A percentile compares a stretch with the other conserved stretches of the same genome.
phyloP scores from a whole-genome alignment of 140 eudicot species.

The Oenanthe javanica region DNA sequence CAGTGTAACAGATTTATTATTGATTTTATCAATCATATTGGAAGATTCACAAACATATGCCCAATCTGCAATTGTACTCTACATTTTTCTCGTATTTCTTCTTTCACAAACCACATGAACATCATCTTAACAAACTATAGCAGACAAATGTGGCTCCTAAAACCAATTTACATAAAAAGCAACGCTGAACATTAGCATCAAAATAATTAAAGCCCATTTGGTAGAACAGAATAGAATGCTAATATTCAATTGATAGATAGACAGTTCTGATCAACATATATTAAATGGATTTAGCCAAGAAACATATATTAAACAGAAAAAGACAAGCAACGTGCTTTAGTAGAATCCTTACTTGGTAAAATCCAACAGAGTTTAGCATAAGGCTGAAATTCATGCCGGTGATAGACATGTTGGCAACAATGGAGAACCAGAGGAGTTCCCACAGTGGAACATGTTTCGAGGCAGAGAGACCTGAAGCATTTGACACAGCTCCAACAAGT shows the following conservation, averaged over 20 bases:
- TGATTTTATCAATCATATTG: not conserved
- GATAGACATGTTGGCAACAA: slow-evolving; percentile 52
- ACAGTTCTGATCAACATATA: not conserved
- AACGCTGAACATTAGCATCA: not conserved
- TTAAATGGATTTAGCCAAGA: not conserved
- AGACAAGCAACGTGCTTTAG: not conserved
- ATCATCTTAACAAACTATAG: not conserved
- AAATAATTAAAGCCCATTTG: not conserved
- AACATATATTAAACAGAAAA: not conserved
- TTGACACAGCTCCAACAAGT: slow-evolving; percentile 38
- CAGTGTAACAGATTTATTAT: not conserved
- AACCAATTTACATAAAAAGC: not conserved
- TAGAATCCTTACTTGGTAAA: slow-evolving; percentile 41
- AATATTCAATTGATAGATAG: not conserved
- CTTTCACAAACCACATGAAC: not conserved
- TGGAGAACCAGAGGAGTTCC: slow-evolving; percentile 51
- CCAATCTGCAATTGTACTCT: not conserved
- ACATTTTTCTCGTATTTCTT: not conserved
- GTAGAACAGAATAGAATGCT: not conserved
- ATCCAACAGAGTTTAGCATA: slow-evolving; percentile 56
- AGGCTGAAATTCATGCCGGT: slow-evolving; percentile 57
- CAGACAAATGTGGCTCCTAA: not conserved
- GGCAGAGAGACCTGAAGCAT: slow-evolving; percentile 39
- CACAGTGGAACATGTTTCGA: slow-evolving; percentile 48
- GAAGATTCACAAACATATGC: not conserved